These are phyloP conservation scores for Venturia aucupariae DNA, from an alignment of 2,329 filamentous ascomycete genomes.

Conservation along the genomic window DNA sequence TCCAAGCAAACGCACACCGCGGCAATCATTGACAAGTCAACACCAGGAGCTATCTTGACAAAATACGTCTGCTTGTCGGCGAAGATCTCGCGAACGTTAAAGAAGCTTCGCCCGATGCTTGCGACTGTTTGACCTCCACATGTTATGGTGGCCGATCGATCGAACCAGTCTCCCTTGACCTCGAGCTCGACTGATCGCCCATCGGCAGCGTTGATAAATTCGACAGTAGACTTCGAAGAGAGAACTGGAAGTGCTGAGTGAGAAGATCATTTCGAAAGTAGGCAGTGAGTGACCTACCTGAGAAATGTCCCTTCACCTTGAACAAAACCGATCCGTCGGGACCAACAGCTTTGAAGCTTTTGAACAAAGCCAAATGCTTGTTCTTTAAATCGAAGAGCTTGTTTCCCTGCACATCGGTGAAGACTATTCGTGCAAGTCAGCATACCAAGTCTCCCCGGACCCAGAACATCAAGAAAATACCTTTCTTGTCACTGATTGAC, in stretches of 20 bases:
- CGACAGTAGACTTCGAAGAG: slow-evolving; percentile 4
- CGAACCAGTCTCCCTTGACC: slow-evolving; percentile 55
- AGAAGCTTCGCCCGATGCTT: slow-evolving; percentile 48
- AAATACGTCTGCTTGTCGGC: slow-evolving; percentile 57
- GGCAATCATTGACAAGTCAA: slow-evolving; percentile 56
- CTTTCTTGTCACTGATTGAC: slow-evolving; percentile 46
- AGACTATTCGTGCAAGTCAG: neutral
- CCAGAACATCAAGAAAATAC: slow-evolving; percentile 16
- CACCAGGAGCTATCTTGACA: slow-evolving; percentile 52
- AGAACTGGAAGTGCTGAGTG: neutral
- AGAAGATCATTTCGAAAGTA: neutral
- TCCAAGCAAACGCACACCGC: slow-evolving; percentile 61
- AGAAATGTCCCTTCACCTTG: slow-evolving; percentile 36
- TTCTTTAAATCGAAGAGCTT: slow-evolving; percentile 52
- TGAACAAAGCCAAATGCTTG: slow-evolving; percentile 42
- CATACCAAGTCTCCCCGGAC: neutral
- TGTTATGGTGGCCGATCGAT: slow-evolving; percentile 48
- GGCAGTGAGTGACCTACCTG: neutral
- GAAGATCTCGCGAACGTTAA: slow-evolving; percentile 49
- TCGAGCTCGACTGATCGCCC: slow-evolving; percentile 39
- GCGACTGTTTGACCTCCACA: slow-evolving; percentile 42
- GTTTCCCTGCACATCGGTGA: slow-evolving; percentile 44
- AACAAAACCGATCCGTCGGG: slow-evolving; percentile 40
- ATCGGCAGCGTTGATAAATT: slow-evolving; percentile 42
- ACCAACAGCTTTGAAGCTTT: slow-evolving; percentile 43